Evolutionary conservation across 1,139 yeast genomes (phyloP).

Genomic region (Geotrichum candidum): DNA sequence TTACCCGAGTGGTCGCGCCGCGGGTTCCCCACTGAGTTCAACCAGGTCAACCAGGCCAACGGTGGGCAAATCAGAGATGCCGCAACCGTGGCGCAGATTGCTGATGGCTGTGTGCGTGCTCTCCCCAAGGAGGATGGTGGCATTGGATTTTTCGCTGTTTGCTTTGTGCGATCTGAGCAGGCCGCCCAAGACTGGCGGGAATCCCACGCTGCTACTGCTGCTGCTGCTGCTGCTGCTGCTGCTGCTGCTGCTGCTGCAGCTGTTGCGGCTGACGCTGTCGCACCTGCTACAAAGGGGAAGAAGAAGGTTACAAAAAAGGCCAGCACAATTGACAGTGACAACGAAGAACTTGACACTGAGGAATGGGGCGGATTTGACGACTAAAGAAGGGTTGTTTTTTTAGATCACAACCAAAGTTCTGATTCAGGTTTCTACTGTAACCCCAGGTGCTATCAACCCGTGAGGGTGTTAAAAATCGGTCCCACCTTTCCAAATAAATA

Average conservation of each 20-base stretch:
- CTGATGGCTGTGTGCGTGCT: slow-evolving; percentile 83
- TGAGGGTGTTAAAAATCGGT: too few relatives aligned
- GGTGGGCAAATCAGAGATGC: background rate
- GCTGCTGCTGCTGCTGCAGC: background rate
- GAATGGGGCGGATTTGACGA: slow-evolving; percentile 10
- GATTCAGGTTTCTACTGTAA: too few relatives aligned
- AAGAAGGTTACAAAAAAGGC: background rate
- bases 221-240: background rate
- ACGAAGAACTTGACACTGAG: background rate
- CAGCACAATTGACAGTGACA: background rate
- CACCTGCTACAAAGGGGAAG: background rate
- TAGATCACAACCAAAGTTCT: too few relatives aligned
- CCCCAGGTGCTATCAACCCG: too few relatives aligned
- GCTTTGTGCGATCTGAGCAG: slow-evolving; percentile 45
- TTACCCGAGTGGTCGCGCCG: slow-evolving; percentile 82
- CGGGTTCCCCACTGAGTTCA: slow-evolving; percentile 66
- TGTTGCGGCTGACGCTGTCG: background rate
- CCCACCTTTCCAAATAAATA: too few relatives aligned
- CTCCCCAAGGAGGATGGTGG: slow-evolving; percentile 89
- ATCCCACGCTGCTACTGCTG: background rate
- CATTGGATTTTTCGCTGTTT: slow-evolving; percentile 93
- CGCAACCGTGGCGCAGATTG: slow-evolving; percentile 44
- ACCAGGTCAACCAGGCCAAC: slow-evolving; percentile 31
- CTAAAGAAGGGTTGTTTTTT: background rate
- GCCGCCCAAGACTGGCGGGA: background rate